Conservation (phyloP, 495 filamentous ascomycete genomes). For the Entonaema liquescens region DNA sequence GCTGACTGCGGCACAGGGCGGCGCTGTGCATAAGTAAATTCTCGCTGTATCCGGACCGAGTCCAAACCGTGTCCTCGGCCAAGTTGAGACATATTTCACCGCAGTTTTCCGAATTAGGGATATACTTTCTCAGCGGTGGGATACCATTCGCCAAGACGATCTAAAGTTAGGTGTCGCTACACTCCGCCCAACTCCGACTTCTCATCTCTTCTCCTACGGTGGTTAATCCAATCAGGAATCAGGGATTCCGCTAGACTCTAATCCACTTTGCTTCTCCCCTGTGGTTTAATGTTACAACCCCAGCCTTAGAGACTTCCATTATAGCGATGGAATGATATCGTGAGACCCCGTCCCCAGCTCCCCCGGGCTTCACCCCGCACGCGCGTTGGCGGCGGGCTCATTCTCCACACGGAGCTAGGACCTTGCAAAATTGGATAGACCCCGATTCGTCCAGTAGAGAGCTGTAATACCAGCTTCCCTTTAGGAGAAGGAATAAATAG, state of each 20-base stretch:
- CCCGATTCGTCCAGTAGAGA: neutral
- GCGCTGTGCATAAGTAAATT: neutral
- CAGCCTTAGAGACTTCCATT: neutral
- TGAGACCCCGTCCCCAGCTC: slow-evolving; percentile 10
- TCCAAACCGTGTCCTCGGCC: slow-evolving; percentile 2
- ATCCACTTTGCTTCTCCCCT: neutral
- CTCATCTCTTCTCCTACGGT: neutral
- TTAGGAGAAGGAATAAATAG: slow-evolving; percentile 21
- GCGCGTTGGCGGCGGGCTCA: neutral
- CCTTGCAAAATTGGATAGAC: slow-evolving; percentile 1
- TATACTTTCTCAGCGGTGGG: neutral
- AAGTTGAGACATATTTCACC: slow-evolving; percentile 18
- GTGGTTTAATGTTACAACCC: slow-evolving; percentile 1
- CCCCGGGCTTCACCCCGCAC: slow-evolving; percentile 30
- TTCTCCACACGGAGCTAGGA: slow-evolving; percentile 33
- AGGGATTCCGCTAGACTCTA: slow-evolving; percentile 12
- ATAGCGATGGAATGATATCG: slow-evolving; percentile 11
- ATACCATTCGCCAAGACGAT: slow-evolving; percentile 24
- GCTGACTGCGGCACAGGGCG: neutral
- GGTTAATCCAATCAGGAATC: slow-evolving; percentile 17
- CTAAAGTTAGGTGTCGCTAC: slow-evolving; percentile 5
- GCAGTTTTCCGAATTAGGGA: neutral
- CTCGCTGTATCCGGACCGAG: slow-evolving; percentile 26
- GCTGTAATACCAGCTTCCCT: neutral
- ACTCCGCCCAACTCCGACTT: slow-evolving; percentile 29